A percentile compares a stretch with the other conserved stretches of the same genome.
Conservation (phyloP, 2,329 filamentous ascomycete genomes). For the Aspergillus sergii region DNA sequence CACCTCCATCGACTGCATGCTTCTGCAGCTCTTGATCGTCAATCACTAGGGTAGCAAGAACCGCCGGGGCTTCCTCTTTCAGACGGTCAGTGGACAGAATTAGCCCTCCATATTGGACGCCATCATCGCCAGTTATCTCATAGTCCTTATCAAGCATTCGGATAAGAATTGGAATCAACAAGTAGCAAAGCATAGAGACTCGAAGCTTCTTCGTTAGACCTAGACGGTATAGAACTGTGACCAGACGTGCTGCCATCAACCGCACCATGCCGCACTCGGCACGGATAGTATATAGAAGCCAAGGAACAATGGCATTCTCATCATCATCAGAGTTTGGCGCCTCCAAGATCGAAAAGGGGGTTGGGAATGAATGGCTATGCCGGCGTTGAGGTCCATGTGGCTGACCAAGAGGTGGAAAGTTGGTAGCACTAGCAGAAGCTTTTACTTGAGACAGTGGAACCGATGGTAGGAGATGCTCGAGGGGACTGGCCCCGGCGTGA, state of each 20-base stretch:
- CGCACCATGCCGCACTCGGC: slow-evolving; percentile 60
- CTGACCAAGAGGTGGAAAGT: slow-evolving; percentile 58
- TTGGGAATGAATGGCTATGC: slow-evolving; percentile 39
- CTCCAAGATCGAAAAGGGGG: slow-evolving; percentile 37
- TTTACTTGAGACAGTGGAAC: slow-evolving; percentile 40
- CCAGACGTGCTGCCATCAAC: slow-evolving; percentile 68
- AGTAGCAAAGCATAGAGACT: slow-evolving; percentile 64
- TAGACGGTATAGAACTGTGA: slow-evolving; percentile 70
- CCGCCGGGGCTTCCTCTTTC: slow-evolving; percentile 70
- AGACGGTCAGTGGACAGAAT: slow-evolving; percentile 54
- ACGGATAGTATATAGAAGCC: slow-evolving; percentile 68
- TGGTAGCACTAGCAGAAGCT: slow-evolving; percentile 36
- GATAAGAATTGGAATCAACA: slow-evolving; percentile 72
- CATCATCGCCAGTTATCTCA: slow-evolving; percentile 41
- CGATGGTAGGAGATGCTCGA: slow-evolving; percentile 67
- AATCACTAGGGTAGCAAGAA: slow-evolving; percentile 76
- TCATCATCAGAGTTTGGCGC: slow-evolving; percentile 57
- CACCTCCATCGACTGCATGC: slow-evolving; percentile 72
- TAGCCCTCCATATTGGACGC: slow-evolving; percentile 40
- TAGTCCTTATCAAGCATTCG: slow-evolving; percentile 63
- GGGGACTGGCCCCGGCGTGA: slow-evolving; percentile 54
- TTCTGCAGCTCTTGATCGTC: slow-evolving; percentile 80
- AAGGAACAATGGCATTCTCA: slow-evolving; percentile 72
- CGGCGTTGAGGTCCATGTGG: slow-evolving; percentile 40
- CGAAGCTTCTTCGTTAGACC: slow-evolving; percentile 67